Percentiles rank a stretch among this genome's conserved stretches.
These are phyloP conservation scores for Paraurostyla sp. DNA, from an alignment of 73 alveolate species.

Conservation along the genomic window DNA sequence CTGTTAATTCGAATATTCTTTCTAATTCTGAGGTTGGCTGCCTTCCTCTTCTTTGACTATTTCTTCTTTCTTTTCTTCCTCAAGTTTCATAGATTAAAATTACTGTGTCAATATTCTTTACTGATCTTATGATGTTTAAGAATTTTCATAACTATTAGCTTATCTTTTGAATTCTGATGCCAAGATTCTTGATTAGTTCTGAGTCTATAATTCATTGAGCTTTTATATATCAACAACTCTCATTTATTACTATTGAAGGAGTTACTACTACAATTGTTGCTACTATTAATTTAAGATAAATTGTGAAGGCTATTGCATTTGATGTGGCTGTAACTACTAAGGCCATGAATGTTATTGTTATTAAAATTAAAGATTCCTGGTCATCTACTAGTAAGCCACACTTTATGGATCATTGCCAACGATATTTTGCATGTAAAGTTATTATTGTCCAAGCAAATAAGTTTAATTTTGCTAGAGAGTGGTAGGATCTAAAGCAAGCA, in stretches of 20 bases:
- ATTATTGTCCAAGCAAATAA: too few species aligned
- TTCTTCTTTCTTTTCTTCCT: constrained; percentile 25
- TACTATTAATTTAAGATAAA: too few species aligned
- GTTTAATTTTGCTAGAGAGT: too few species aligned
- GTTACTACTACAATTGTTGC: background rate
- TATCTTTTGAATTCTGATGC: constrained; percentile 9
- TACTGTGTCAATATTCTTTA: background rate
- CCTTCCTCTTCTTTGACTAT: background rate
- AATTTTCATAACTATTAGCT: background rate
- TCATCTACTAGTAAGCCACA: background rate
- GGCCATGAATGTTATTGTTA: constrained; percentile 13
- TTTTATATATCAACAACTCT: background rate
- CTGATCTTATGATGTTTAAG: background rate
- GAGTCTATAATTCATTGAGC: background rate
- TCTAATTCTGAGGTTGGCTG: background rate
- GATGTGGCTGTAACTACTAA: too few species aligned
- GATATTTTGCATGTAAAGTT: background rate
- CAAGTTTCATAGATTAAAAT: background rate
- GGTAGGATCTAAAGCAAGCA: too few species aligned
- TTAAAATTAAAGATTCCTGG: background rate
- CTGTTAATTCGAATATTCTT: background rate
- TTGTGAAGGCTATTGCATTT: too few species aligned
- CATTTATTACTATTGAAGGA: background rate
- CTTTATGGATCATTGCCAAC: background rate
- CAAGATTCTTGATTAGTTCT: background rate